phyloP scores from a whole-genome alignment of 2,329 filamentous ascomycete genomes.

The Fusarium poae region DNA sequence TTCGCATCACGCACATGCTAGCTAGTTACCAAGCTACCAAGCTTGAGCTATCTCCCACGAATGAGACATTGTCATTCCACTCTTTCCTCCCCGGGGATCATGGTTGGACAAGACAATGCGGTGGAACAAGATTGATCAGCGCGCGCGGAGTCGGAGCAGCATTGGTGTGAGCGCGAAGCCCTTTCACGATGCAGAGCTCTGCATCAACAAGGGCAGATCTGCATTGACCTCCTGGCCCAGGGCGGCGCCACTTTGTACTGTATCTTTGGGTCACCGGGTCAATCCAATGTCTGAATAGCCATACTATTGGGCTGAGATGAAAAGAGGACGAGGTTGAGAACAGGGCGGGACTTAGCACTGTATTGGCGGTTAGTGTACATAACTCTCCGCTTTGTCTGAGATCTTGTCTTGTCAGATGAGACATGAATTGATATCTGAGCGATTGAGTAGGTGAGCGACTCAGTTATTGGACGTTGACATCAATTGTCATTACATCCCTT shows the following conservation, averaged over 20 bases:
- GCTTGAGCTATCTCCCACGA: neutral
- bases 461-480: neutral
- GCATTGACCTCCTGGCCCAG: neutral
- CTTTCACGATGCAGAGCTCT: neutral
- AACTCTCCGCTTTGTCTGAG: constrained; percentile 13
- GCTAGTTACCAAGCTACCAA: neutral
- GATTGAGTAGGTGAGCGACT: neutral
- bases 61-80: constrained; percentile 9
- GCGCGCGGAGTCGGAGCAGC: constrained; percentile 14
- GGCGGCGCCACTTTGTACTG: constrained; percentile 6
- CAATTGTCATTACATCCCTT: neutral
- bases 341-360: neutral
- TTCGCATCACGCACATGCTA: neutral
- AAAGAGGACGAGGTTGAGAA: neutral
- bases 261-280: constrained; percentile 6
- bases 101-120: constrained; percentile 35
- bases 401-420: constrained; percentile 13
- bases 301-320: constrained; percentile 7
- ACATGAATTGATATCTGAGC: constrained; percentile 8
- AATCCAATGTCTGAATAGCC: neutral
- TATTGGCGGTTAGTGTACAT: constrained; percentile 1
- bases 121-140: constrained; percentile 43
- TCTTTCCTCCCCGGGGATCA: neutral
- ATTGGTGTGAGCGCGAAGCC: neutral
- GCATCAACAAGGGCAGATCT: constrained; percentile 11